phyloP scores from a whole-genome alignment of 2,329 filamentous ascomycete species.

The Colletotrichum sidae region DNA sequence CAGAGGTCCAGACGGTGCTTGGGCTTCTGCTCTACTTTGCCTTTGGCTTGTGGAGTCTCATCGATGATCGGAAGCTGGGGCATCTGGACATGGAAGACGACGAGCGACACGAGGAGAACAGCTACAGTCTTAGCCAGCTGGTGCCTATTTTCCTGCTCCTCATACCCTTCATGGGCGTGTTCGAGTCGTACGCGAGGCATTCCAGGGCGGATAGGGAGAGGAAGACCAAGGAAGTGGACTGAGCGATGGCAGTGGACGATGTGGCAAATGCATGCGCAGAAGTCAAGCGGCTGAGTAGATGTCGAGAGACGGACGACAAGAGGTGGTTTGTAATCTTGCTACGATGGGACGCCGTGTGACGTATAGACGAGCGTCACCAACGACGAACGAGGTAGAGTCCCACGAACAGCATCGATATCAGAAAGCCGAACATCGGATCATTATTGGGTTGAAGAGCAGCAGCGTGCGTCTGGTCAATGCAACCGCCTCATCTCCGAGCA shows the following conservation, averaged over 20 bases:
- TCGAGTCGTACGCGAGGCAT: conserved; percentile 32
- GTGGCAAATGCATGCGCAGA: too few species aligned
- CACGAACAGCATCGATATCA: not conserved
- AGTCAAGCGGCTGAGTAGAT: too few species aligned
- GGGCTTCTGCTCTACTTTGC: conserved; percentile 3
- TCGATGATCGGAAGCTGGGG: conserved; percentile 25
- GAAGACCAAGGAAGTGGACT: conserved; percentile 8
- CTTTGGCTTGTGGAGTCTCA: conserved; percentile 9
- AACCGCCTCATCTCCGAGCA: too few species aligned
- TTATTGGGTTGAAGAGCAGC: not conserved
- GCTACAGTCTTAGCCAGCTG: conserved; percentile 37
- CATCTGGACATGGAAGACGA: conserved; percentile 29
- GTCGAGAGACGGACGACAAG: too few species aligned
- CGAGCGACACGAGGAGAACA: conserved; percentile 27
- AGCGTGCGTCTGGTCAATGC: not conserved
- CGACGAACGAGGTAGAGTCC: too few species aligned
- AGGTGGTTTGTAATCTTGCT: too few species aligned
- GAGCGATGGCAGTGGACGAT: too few species aligned
- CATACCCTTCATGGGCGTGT: conserved; percentile 34
- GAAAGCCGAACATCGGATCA: conserved; percentile 32
- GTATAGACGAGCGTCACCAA: not conserved
- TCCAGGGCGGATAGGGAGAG: conserved; percentile 3
- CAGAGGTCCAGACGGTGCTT: conserved; percentile 19
- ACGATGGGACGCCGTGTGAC: conserved; percentile 1
- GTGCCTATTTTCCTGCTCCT: conserved; percentile 38